These are phyloP conservation scores for Ambispora gerdemannii DNA, from an alignment of 192 early-diverging fungal species.

Conservation along the genomic window DNA sequence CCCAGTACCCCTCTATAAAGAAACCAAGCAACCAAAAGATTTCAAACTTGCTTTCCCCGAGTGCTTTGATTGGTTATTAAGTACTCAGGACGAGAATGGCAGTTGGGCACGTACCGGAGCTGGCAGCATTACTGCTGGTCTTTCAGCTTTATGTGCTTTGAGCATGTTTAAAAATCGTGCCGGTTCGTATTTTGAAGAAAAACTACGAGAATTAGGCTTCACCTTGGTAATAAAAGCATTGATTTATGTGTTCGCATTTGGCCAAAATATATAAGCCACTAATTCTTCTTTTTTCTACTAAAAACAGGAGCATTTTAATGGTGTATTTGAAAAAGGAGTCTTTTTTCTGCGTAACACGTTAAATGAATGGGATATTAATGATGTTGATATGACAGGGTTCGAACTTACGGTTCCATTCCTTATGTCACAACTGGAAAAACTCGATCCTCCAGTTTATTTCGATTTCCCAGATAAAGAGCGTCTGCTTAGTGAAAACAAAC, in stretches of 20 bases:
- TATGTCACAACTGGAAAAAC: background rate
- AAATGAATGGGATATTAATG: conserved; percentile 25
- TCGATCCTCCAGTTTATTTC: background rate
- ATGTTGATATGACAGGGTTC: background rate
- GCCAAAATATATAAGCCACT: background rate
- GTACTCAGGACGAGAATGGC: background rate
- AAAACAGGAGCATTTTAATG: background rate
- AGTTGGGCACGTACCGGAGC: background rate
- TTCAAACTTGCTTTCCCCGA: conserved; percentile 14
- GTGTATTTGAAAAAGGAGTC: background rate
- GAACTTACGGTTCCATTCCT: conserved; percentile 15
- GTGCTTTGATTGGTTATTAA: conserved; percentile 18
- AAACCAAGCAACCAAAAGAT: background rate
- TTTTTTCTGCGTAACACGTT: background rate
- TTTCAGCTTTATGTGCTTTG: background rate
- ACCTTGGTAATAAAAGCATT: background rate
- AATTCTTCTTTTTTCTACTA: background rate
- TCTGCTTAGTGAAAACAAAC: background rate
- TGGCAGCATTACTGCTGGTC: background rate
- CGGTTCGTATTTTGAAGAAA: conserved; percentile 12
- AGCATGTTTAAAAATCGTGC: background rate
- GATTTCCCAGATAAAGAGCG: conserved; percentile 11
- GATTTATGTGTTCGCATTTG: background rate
- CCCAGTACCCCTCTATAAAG: conserved; percentile 5
- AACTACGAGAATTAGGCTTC: background rate